A percentile compares a stretch with the other conserved stretches of the same genome.
Conservation (phyloP, 495 filamentous ascomycete genomes). For the Lophiostoma macrostomum region DNA sequence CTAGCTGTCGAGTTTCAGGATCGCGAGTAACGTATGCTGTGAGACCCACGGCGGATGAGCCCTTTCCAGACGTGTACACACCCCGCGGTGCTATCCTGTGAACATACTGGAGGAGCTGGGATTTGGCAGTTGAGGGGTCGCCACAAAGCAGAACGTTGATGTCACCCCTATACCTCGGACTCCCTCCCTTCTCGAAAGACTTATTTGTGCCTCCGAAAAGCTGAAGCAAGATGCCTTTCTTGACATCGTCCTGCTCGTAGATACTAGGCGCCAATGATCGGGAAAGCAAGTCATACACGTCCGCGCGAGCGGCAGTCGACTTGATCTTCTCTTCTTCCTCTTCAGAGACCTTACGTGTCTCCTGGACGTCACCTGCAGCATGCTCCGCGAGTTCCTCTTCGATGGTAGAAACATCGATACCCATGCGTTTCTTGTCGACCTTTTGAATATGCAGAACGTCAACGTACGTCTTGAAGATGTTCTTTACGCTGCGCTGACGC, state of each 20-base stretch:
- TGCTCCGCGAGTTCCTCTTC: conserved; percentile 81
- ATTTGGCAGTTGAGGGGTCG: conserved; percentile 95
- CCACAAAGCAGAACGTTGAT: conserved; percentile 96
- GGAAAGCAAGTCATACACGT: conserved; percentile 91
- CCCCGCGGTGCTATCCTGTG: conserved; percentile 97
- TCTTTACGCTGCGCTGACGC: conserved; percentile 85
- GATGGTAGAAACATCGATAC: conserved; percentile 83
- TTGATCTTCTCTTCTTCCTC: conserved; percentile 91
- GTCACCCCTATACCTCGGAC: conserved; percentile 91
- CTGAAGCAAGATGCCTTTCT: conserved; percentile 95
- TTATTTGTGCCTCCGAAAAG: conserved; percentile 99
- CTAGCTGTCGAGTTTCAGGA: conserved; percentile 88
- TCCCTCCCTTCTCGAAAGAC: conserved; percentile 92
- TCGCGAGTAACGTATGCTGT: conserved; percentile 97
- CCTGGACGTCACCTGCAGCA: conserved; percentile 68
- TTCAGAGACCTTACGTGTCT: conserved; percentile 77
- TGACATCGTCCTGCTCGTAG: conserved; percentile 98
- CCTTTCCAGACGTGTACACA: conserved; percentile 96
- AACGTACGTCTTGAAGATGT: conserved; percentile 95
- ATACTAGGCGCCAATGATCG: conserved; percentile 91
- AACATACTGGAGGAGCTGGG: conserved; percentile 87
- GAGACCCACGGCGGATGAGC: conserved; percentile 96
- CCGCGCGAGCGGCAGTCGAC: conserved; percentile 71
- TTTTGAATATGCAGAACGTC: conserved; percentile 96
- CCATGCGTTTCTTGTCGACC: conserved; percentile 88